These are phyloP conservation scores for Cladosporium sp. DNA, from an alignment of 2,329 filamentous ascomycete species.

Conservation along the genomic window DNA sequence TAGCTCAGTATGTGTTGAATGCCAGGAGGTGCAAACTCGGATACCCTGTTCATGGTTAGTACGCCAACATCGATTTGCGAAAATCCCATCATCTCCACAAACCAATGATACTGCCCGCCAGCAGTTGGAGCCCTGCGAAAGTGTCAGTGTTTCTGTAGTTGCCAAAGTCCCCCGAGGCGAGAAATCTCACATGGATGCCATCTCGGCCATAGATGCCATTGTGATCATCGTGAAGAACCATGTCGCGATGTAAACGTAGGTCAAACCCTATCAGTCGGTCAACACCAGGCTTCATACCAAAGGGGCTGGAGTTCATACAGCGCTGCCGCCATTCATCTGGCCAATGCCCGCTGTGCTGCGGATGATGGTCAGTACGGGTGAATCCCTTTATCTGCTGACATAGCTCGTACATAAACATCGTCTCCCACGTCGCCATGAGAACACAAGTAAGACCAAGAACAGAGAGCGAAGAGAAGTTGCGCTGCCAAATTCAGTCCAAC, in stretches of 20 bases:
- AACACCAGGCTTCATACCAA: not conserved
- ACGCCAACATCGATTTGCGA: no score
- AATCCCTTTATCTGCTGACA: no score
- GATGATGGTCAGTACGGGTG: not conserved
- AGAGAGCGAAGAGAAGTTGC: conserved; percentile 30
- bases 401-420: not conserved
- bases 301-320: not conserved
- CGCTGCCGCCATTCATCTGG: not conserved
- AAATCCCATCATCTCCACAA: no score
- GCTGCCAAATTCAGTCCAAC: not conserved
- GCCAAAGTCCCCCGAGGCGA: no score
- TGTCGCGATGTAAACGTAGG: conserved; percentile 28
- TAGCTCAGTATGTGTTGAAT: conserved; percentile 45
- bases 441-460: conserved; percentile 32
- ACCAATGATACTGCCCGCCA: conserved; percentile 25
- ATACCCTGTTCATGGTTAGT: conserved; percentile 36
- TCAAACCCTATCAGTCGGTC: not conserved
- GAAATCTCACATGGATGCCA: conserved; percentile 31
- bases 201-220: conserved; percentile 32
- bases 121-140: conserved; percentile 24
- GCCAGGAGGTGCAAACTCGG: conserved; percentile 40
- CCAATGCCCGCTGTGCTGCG: not conserved
- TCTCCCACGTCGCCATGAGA: conserved; percentile 34
- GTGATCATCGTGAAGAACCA: conserved; percentile 31
- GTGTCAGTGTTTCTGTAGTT: conserved; percentile 14